These are phyloP conservation scores for Candida andamanensis DNA, from an alignment of 805 yeast species.

Conservation along the genomic window DNA sequence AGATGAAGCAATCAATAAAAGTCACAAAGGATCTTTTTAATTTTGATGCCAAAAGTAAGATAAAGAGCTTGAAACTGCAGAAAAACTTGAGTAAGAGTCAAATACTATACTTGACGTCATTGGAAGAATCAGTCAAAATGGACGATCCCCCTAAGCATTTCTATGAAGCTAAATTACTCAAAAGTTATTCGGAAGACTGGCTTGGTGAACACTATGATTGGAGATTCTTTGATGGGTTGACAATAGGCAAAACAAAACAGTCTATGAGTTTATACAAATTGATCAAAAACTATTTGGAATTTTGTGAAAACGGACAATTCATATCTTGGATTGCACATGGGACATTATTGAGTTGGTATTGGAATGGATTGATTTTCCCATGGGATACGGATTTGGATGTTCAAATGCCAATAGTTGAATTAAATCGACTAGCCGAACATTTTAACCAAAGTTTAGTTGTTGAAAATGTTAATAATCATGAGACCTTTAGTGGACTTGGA, in stretches of 20 bases:
- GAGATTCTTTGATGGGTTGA: constrained; percentile 30
- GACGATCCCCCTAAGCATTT: constrained; percentile 27
- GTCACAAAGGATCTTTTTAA: constrained; percentile 15
- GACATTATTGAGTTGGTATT: constrained; percentile 55
- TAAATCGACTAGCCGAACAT: constrained; percentile 41
- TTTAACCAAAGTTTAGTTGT: constrained; percentile 47
- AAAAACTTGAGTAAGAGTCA: constrained; percentile 13
- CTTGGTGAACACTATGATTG: constrained; percentile 36
- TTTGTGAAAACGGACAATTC: constrained; percentile 41
- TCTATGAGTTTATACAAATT: constrained; percentile 42
- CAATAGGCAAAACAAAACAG: constrained; percentile 28
- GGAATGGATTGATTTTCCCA: constrained; percentile 58
- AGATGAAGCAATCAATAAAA: constrained; percentile 1
- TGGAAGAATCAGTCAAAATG: constrained; percentile 12
- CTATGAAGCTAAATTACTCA: constrained; percentile 22
- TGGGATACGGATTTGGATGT: constrained; percentile 70
- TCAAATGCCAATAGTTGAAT: constrained; percentile 50
- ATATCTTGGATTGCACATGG: constrained; percentile 67
- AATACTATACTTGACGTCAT: constrained; percentile 14
- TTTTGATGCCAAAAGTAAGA: constrained; percentile 16
- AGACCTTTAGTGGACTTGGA: constrained; percentile 46
- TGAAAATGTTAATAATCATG: constrained; percentile 29
- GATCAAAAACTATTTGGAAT: constrained; percentile 48
- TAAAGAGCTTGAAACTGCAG: constrained; percentile 11
- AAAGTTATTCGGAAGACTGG: constrained; percentile 12